A percentile compares a stretch with the other conserved stretches of the same genome.
phyloP scores from a whole-genome alignment of 2,329 filamentous ascomycete genomes.

The Uncinocarpus reesii region DNA sequence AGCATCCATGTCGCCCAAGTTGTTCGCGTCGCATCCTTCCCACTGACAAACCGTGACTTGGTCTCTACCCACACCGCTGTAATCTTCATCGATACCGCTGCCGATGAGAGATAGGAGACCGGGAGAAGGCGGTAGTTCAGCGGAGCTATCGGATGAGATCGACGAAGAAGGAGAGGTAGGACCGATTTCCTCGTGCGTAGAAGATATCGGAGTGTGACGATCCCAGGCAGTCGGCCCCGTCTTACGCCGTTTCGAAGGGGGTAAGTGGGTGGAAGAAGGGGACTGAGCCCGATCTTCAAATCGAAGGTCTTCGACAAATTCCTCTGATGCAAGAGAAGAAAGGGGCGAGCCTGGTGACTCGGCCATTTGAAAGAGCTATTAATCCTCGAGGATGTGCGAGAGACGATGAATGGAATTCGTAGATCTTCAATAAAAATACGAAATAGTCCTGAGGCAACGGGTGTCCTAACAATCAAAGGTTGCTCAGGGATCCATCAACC shows the following conservation, averaged over 20 bases:
- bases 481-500: too few species aligned
- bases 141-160: constrained; percentile 82
- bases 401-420: too few species aligned
- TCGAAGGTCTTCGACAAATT: constrained; percentile 51
- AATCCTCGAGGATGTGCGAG: not conserved
- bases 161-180: constrained; percentile 50
- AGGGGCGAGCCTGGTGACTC: constrained; percentile 54
- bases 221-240: constrained; percentile 38
- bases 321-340: constrained; percentile 54
- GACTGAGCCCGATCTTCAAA: constrained; percentile 41
- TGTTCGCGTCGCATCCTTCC: constrained; percentile 62
- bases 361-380: constrained; percentile 28
- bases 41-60: constrained; percentile 70
- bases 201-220: constrained; percentile 42
- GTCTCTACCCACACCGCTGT: constrained; percentile 60
- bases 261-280: constrained; percentile 30
- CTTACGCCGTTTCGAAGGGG: constrained; percentile 41
- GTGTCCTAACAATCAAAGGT: too few species aligned
- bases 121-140: constrained; percentile 66
- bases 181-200: constrained; percentile 31
- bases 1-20: constrained; percentile 69
- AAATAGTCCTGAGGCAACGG: too few species aligned
- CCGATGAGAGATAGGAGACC: constrained; percentile 40
- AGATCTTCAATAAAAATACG: too few species aligned
- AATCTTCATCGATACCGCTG: constrained; percentile 44